These are phyloP conservation scores for Maudiozyma serrabonitensis DNA, from an alignment of 805 yeast genomes.

Conservation along the genomic window DNA sequence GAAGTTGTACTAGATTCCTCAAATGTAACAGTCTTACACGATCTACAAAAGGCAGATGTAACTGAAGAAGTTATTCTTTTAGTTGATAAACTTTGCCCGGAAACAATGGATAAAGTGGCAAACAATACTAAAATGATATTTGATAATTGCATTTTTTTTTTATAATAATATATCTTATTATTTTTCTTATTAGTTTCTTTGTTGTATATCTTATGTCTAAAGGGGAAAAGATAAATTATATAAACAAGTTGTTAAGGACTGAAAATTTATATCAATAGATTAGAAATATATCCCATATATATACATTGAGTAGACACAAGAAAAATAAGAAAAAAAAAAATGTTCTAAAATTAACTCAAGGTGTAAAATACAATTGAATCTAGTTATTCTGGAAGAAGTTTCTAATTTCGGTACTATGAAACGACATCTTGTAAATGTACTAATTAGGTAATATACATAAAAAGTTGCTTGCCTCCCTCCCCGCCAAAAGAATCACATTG, in stretches of 20 bases:
- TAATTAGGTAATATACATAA: background rate
- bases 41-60: background rate
- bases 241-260: too few relatives aligned
- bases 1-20: background rate
- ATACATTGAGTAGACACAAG: too few relatives aligned
- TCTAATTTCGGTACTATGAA: background rate
- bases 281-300: too few relatives aligned
- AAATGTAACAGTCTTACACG: background rate
- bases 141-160: background rate
- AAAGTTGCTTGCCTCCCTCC: background rate
- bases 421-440: slow-evolving; percentile 2
- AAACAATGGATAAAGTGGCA: background rate
- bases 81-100: background rate
- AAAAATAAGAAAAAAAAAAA: too few relatives aligned
- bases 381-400: background rate
- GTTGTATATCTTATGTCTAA: background rate
- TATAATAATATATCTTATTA: background rate
- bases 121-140: background rate
- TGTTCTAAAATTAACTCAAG: too few relatives aligned
- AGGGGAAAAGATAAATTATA: background rate
- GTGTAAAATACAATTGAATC: too few relatives aligned
- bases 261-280: too few relatives aligned
- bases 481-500: too few relatives aligned
- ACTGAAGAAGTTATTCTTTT: background rate
- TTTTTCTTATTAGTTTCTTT: background rate